Base-by-base conservation (phyloP, 768 basidiomycete genomes). In the Naganishia vaughanmartiniae region DNA sequence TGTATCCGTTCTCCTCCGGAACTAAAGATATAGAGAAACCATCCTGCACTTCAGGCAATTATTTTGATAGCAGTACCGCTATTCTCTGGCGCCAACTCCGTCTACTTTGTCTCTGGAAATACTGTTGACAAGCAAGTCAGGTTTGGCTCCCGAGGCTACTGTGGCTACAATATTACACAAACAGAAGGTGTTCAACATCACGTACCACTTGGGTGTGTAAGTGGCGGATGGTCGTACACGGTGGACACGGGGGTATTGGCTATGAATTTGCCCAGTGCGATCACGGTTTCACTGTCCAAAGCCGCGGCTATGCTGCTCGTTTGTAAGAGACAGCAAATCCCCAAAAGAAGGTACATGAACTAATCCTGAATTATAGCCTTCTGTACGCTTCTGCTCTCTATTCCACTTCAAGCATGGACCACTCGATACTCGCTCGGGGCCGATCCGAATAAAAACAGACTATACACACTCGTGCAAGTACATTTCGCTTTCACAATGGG, bases 81-180 rank as follows among this genome's bases (percentile, higher is more conserved):
- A 6, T 72, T 67, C 26, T 46, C 71, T 4, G 36, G 66, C 30
- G 53, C 71, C 31, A 12, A 26, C 7, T 63, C 56, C 0, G 21
- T 72, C 1, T 39, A 57, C 26, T 56, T 67, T n/a, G 46, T 66
- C 10, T 58, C 66, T 4, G 71, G 56, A 30, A 72, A 68, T 33
- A 34, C 66, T 0, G 11, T 45, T 5, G 67, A 66, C 26, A 63
- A 26, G 24, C 71, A 72, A 30, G 39, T 72, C 66, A 26, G 71
- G 21, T 72, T 72, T 55, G 71, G 71, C 4, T 24, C 65, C 17
- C 36, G 34, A 51, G 54, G 67, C 28, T 72, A 54, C 42, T 72
- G 71, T 34, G 71, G 71, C 19, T 72, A 45, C 31, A 72, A 72
- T 36, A 26, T 57, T 4, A 72, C 66, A 11, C 46, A 53, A 15